These are phyloP conservation scores for Liriodendron chinense DNA, from an alignment of 164 flowering plant species.

Conservation along the genomic window DNA sequence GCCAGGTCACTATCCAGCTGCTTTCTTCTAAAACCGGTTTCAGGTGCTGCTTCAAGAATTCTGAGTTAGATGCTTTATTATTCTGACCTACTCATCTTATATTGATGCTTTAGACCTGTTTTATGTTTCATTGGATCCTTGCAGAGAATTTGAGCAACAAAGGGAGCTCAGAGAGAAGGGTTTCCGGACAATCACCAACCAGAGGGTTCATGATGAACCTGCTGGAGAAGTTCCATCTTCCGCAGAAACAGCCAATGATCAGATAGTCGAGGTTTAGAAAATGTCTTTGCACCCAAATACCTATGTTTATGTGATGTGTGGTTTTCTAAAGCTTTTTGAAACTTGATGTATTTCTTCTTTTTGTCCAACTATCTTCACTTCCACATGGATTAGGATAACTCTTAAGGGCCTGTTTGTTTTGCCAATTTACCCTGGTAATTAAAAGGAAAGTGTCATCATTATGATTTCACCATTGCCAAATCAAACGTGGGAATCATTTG, in stretches of 20 bases:
- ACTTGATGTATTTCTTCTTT: not conserved
- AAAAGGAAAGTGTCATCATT: too few relatives aligned
- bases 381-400: not conserved
- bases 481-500: too few relatives aligned
- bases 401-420: too few relatives aligned
- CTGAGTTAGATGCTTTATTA: constrained; percentile 2
- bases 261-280: constrained; percentile 53
- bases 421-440: too few relatives aligned
- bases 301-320: not conserved
- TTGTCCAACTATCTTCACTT: not conserved
- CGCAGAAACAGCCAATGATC: constrained; percentile 32
- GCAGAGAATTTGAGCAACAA: constrained; percentile 98
- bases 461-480: too few relatives aligned
- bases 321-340: too few relatives aligned
- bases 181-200: constrained; percentile 41
- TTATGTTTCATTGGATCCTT: constrained; percentile 15
- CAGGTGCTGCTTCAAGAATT: constrained; percentile 49
- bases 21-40: constrained; percentile 98
- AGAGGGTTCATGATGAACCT: constrained; percentile 33
- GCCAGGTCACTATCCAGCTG: constrained; percentile 91
- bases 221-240: constrained; percentile 34
- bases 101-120: too few relatives aligned
- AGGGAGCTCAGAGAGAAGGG: constrained; percentile 86
- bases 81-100: not conserved
- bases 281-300: not conserved